Base-by-base conservation (phyloP, 148 eudicot species). In the Chenopodium formosanum region DNA sequence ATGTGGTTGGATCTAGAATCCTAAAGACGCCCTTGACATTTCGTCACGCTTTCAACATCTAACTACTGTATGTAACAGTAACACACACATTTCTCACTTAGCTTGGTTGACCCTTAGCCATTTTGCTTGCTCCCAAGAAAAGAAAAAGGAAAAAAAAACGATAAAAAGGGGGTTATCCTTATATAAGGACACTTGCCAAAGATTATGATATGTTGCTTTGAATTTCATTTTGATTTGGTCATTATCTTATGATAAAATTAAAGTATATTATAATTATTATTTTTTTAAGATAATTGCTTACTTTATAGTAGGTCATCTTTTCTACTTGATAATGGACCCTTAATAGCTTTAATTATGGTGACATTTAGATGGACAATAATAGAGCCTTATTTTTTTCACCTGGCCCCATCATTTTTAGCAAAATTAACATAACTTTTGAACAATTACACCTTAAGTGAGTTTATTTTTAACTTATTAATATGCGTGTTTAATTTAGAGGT, bases 141-240 rank as follows among this genome's bases (percentile, higher is more conserved):
- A 40, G 27, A n/a, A 22, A 31, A 80, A 56, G 22, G 16, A 56
- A 23, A 7, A 2, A 10, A 17, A 6, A 4, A 37, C 5, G 44
- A 37, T 6, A 13, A 17, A 14, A n/a, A 9, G 9, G 5, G 48
- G 16, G 71, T 40, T 40, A 40, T 40, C 44, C 11, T 22, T 60
- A 23, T 75, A 75, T 81, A 81, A 81, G 79, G 60, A 17, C 66
- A 37, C 10, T 47, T n/a, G 22, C 22, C 22, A 11, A 5, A 74
- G 31, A 40, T 74, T 74, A 75, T 76, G 84, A 82, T 82, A 75
- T 34, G 83, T 52, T 9, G 23, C 16, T 5, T 82, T 40, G 29
- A 67, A 82, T 76, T 82, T 82, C 84, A 76, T 47, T 22, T 74
- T 81, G 37, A 17, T 56, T 56, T 56, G 62, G 62, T 17, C 62